Conservation (phyloP, 2,329 filamentous ascomycete species). For the Domatiomyces catenatus region DNA sequence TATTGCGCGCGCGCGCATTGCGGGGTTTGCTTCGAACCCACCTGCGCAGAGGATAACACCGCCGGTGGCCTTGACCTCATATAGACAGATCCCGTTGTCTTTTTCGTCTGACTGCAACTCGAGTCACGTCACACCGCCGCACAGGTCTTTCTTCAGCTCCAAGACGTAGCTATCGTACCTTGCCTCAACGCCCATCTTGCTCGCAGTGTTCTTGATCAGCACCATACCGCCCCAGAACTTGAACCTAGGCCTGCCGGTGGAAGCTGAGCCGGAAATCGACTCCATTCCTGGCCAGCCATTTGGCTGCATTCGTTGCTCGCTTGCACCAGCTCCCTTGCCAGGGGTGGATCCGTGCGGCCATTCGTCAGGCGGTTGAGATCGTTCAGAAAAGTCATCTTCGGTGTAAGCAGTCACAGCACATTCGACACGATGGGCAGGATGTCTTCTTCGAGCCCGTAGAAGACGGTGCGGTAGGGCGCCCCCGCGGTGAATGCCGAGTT, state of each 20-base stretch:
- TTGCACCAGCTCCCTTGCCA: conserved; percentile 36
- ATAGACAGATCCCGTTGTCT: conserved; percentile 6
- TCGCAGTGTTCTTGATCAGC: conserved; percentile 36
- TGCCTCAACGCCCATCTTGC: conserved; percentile 29
- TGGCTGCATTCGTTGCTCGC: conserved; percentile 37
- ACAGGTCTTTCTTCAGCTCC: conserved; percentile 23
- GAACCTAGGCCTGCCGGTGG: conserved; percentile 49
- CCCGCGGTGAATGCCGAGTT: conserved; percentile 53
- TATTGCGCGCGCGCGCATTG: conserved; percentile 39
- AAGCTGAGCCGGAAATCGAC: conserved; percentile 46
- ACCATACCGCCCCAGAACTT: conserved; percentile 54
- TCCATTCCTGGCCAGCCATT: conserved; percentile 42
- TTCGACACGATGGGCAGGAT: conserved; percentile 49
- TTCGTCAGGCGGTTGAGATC: conserved; percentile 44
- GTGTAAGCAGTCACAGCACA: conserved; percentile 42
- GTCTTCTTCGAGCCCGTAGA: conserved; percentile 40
- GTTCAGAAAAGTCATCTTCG: conserved; percentile 33
- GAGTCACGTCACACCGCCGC: conserved; percentile 14
- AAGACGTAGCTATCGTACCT: conserved; percentile 34
- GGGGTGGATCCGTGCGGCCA: conserved; percentile 36
- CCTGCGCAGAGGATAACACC: conserved; percentile 43
- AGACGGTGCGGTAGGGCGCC: conserved; percentile 44
- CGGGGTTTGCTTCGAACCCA: conserved; percentile 48
- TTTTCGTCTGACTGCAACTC: conserved; percentile 7
- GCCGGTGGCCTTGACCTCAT: conserved; percentile 21